Evolutionary conservation across 179 eudicot species (phyloP).

Genomic region (Vitellaria paradoxa): DNA sequence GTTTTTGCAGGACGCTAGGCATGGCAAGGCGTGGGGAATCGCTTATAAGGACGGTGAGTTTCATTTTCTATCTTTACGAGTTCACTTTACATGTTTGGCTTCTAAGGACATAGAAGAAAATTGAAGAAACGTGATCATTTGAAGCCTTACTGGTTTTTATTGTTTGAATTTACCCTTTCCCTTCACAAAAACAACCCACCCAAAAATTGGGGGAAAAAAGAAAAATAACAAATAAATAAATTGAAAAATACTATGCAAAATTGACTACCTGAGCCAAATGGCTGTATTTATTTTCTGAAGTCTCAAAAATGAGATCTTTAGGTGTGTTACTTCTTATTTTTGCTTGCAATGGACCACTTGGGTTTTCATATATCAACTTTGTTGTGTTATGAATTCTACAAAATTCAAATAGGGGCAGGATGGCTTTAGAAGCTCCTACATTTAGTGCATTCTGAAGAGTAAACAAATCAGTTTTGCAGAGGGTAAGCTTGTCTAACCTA

Average conservation of each 20-base stretch:
- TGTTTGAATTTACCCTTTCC: not conserved
- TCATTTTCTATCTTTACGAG: not conserved
- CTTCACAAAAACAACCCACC: not conserved
- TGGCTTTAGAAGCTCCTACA: not conserved
- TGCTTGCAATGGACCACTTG: not conserved
- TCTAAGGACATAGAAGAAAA: not conserved
- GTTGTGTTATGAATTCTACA: not conserved
- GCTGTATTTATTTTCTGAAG: not conserved
- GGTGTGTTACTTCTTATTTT: not conserved
- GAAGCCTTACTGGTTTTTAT: not conserved
- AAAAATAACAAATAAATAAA: not conserved
- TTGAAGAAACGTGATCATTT: not conserved
- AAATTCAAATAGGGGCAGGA: not conserved
- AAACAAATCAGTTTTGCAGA: not conserved
- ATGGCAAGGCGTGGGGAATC: constrained; percentile 97
- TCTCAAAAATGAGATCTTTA: not conserved
- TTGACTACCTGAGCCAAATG: not conserved
- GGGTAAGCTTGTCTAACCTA: not conserved
- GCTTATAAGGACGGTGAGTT: constrained; percentile 74
- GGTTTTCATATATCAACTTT: not conserved
- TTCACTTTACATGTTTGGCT: not conserved
- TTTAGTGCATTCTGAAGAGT: not conserved
- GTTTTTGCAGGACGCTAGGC: constrained; percentile 78
- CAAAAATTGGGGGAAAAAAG: not conserved
- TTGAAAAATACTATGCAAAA: not conserved